Base-by-base conservation (phyloP, 139 green algal genomes). In the Pseudopediastrum boryanum region DNA sequence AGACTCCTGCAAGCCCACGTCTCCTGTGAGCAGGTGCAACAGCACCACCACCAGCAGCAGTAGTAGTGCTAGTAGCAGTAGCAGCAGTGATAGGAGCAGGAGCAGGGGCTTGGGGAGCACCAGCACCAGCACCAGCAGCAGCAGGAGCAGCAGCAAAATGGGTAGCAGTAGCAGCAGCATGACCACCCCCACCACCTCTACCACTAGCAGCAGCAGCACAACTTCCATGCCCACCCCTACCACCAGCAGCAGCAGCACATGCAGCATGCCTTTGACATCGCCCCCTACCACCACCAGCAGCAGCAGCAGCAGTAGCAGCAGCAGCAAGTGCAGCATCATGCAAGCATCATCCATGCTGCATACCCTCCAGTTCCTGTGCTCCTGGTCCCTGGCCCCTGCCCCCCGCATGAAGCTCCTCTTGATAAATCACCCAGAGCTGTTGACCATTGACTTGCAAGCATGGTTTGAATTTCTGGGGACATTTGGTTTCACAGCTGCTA, bases 161-260 rank as follows among this genome's bases (percentile, higher is more conserved):
- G 10, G 33, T 54, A 12, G 59, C n/a, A n/a, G n/a, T n/a, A n/a
- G n/a, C n/a, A n/a, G 21, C 8, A 31, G 59, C 23, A 68, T 16
- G 8, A 54, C 31, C 9, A 54, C 19, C 9, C 10, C 33, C 21
- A 29, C 21, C 12, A 25, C 12, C 35, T 35, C 39, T 41, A 72
- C 39, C 64, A 72, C 21, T 19, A 72, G 41, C 64, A 72, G 64
- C 33, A 54, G 33, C 64, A 72, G 35, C 33, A 42, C 9, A 25
- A n/a, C n/a, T n/a, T n/a, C n/a, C n/a, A n/a, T n/a, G n/a, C n/a
- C n/a, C n/a, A n/a, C n/a, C n/a, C n/a, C n/a, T n/a, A 23, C 33
- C 19, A 44, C 33, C 62, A 70, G 62, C 62, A 70, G 62, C 27
- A 42, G 62, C 62, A 44, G 9, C 23, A 70, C 33, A 12, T 23